A percentile compares a stretch with the other conserved stretches of the same genome.
Evolutionary conservation across 2,329 filamentous ascomycete genomes (phyloP).

Genomic region (Chrysoporthe cubensis): DNA sequence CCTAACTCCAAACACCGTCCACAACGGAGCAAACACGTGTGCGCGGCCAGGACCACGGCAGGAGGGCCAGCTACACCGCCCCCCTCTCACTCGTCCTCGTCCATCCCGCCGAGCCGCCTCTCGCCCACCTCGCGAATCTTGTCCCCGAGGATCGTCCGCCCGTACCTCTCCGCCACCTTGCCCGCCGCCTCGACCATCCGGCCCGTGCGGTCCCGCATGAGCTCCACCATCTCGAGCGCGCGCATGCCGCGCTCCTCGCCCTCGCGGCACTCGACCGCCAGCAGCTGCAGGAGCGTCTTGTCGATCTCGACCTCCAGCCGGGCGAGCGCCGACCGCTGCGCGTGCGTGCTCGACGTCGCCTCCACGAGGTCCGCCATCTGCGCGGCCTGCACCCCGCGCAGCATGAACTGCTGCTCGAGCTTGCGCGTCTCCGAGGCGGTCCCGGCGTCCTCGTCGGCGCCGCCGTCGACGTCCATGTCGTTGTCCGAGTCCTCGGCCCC

Average conservation of each 20-base stretch:
- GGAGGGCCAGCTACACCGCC: constrained; percentile 37
- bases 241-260: constrained; percentile 95
- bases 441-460: constrained; percentile 36
- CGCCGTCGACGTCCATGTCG: constrained; percentile 41
- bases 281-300: constrained; percentile 84
- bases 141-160: constrained; percentile 75
- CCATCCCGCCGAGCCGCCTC: constrained; percentile 63
- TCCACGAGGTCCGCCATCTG: constrained; percentile 77
- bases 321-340: constrained; percentile 69
- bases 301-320: constrained; percentile 83
- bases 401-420: constrained; percentile 82
- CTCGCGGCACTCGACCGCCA: constrained; percentile 88
- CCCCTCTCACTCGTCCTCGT: constrained; percentile 42
- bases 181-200: constrained; percentile 90
- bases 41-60: not conserved
- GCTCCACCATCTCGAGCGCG: constrained; percentile 83
- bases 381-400: constrained; percentile 70
- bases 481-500: constrained; percentile 39
- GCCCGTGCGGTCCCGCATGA: constrained; percentile 84
- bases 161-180: constrained; percentile 88
- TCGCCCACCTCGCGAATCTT: constrained; percentile 91
- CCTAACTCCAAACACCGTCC: not conserved
- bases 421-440: constrained; percentile 55
- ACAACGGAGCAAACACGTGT: not conserved
- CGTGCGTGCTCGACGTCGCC: constrained; percentile 64